Base-by-base conservation (phyloP, 1,284 basidiomycete genomes). In the Heterobasidion occidentale region DNA sequence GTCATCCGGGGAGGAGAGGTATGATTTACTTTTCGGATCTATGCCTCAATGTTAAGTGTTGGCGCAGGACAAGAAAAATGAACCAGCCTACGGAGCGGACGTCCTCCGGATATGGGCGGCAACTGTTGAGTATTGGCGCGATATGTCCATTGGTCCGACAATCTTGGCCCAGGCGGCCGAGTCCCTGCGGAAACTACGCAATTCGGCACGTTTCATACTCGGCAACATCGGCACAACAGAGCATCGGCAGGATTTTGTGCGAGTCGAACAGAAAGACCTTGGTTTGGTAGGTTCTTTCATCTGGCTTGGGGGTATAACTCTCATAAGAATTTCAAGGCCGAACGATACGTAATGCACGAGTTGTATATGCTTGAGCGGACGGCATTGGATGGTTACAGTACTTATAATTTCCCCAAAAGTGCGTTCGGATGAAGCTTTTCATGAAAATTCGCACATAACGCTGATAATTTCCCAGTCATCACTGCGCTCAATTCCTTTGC, bases 71-170 rank as follows among this genome's bases (percentile, higher is more conserved):
- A 77, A 78, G 64, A 86, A 83, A 63, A 83, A 78, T 59, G 75
- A 87, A 44, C 88, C 92, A 1, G 84, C 84, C 0, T 91, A 93
- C 67, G 96, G 97, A 0, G 79, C 90, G 4, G 96, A 98, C 65
- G 82, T 90, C 1, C 77, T 99, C 33, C 83, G 97, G 6, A 75
- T 97, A 14, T 99, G 97, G 96, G 91, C 83, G 3, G 94, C 94
- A 1, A 90, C 90, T 0, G 88, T 92, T 19, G 95, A 98, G 64
- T 97, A 92, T 65, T 90, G 90, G 65, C 82, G 82, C 35, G 96
- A 99, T 68, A 90, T 91, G 68, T 83, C 90, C 1, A 88, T 99
- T 54, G 91, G 95, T 0, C 83, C 85, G 0, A 84, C 80, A 0
- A 84, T 92, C 15, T 79, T 99, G 44, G 74, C 82, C 4, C 90